Percentiles rank a stretch among this genome's conserved stretches.
Conservation (phyloP, 805 yeast genomes). For the Crinitomyces ghanaensis region DNA sequence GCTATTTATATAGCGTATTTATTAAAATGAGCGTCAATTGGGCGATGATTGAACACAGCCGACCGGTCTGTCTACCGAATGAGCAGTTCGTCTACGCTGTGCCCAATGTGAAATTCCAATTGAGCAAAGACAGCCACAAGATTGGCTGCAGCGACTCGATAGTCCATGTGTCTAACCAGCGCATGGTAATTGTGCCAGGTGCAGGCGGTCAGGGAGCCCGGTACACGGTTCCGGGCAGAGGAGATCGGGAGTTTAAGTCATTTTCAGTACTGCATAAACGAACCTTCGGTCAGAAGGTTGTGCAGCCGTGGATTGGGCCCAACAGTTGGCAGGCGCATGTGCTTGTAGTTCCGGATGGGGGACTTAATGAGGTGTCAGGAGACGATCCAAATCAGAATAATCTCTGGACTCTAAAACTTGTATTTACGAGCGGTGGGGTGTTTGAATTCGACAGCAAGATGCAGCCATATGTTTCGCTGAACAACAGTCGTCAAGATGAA, state of each 20-base stretch:
- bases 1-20: too few species aligned
- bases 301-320: slow-evolving; percentile 30
- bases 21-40: slow-evolving; percentile 18
- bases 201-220: slow-evolving; percentile 6
- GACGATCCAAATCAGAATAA: slow-evolving; percentile 15
- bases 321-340: slow-evolving; percentile 22
- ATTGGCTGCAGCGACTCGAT: not conserved
- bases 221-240: slow-evolving; percentile 19
- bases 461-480: slow-evolving; percentile 14
- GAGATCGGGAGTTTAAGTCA: slow-evolving; percentile 20
- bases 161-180: slow-evolving; percentile 13
- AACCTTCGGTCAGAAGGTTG: slow-evolving; percentile 14
- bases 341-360: slow-evolving; percentile 14
- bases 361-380: too few species aligned
- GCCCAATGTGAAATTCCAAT: not conserved
- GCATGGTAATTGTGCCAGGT: slow-evolving; percentile 10
- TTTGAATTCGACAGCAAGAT: slow-evolving; percentile 18
- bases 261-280: slow-evolving; percentile 16
- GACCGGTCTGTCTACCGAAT: slow-evolving; percentile 13
- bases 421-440: slow-evolving; percentile 24
- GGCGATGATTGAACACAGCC: slow-evolving; percentile 10
- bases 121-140: not conserved
- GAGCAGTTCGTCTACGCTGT: slow-evolving; percentile 9
- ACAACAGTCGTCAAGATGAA: slow-evolving; percentile 5
- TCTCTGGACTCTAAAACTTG: slow-evolving; percentile 18